A percentile compares a stretch with the other conserved stretches of the same genome.
These are phyloP conservation scores for Russula virescens DNA, from an alignment of 768 basidiomycete species.

Conservation along the genomic window DNA sequence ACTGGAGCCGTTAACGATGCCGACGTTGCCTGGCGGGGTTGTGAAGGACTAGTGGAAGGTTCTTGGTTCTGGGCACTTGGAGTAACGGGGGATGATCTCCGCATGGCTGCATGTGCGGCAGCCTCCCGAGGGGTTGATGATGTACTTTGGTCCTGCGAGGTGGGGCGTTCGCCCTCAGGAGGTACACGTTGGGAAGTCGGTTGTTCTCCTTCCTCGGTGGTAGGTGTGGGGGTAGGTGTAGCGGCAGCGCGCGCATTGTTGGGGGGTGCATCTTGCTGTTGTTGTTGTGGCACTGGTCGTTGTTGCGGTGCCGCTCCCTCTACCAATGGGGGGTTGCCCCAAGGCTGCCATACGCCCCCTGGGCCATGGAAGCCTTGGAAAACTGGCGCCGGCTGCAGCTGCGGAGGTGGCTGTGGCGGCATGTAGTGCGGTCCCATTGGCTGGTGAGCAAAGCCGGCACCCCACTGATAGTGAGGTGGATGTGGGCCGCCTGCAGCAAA, in stretches of 20 bases:
- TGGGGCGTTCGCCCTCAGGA: not conserved
- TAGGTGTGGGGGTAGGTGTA: not conserved
- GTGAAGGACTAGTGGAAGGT: not conserved
- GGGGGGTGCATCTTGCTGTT: constrained; percentile 1
- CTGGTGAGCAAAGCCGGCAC: constrained; percentile 55
- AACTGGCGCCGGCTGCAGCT: constrained; percentile 21
- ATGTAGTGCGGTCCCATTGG: constrained; percentile 40
- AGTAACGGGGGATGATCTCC: constrained; percentile 35
- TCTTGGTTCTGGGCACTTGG: not conserved
- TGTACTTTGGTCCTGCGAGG: constrained; percentile 15
- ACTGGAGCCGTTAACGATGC: constrained; percentile 15
- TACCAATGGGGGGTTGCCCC: constrained; percentile 15
- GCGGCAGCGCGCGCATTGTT: not conserved
- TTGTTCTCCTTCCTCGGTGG: constrained; percentile 6
- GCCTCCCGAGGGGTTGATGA: constrained; percentile 42
- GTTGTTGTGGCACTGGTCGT: constrained; percentile 2
- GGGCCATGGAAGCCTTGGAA: constrained; percentile 23
- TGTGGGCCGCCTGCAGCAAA: constrained; percentile 33
- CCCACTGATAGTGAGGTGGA: constrained; percentile 49
- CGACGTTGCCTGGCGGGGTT: constrained; percentile 1
- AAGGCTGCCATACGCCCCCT: constrained; percentile 21
- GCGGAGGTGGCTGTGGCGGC: constrained; percentile 20
- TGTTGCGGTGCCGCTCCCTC: constrained; percentile 13
- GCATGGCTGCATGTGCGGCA: constrained; percentile 63
- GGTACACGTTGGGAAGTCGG: not conserved